Conservation (phyloP, 768 basidiomycete species). For the Scleroderma citrinum region DNA sequence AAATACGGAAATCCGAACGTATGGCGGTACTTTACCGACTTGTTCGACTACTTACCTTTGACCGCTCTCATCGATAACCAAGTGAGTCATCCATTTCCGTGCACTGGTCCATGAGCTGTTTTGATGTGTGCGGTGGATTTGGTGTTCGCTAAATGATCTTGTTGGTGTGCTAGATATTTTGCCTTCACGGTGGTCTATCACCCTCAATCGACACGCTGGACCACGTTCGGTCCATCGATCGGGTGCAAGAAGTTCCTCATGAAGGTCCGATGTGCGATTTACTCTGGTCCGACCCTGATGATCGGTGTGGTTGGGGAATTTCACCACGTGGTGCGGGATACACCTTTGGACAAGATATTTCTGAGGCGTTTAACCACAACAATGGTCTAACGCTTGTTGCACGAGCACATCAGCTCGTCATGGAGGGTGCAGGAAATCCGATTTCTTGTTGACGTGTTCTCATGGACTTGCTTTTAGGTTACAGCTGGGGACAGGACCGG, state of each 20-base stretch:
- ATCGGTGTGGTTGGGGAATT: constrained; percentile 99
- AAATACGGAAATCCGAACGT: constrained; percentile 99
- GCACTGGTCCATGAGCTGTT: background rate
- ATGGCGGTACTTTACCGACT: constrained; percentile 98
- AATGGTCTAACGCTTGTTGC: constrained; percentile 96
- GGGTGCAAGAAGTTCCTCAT: constrained; percentile 98
- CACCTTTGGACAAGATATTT: constrained; percentile 98
- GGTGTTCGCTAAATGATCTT: constrained; percentile 8
- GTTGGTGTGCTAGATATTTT: constrained; percentile 74
- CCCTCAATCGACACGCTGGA: constrained; percentile 99
- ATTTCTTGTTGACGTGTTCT: constrained; percentile 2
- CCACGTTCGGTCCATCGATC: constrained; percentile 97
- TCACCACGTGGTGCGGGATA: constrained; percentile 98
- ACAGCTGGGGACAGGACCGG: constrained; percentile 98
- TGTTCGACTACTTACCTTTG: constrained; percentile 96
- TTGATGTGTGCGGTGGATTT: background rate
- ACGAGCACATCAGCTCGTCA: constrained; percentile 90
- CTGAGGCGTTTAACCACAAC: constrained; percentile 98
- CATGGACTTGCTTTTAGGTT: constrained; percentile 40
- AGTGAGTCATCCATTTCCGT: constrained; percentile 49
- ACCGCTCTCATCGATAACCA: constrained; percentile 99
- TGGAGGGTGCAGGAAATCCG: constrained; percentile 70
- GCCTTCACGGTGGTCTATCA: constrained; percentile 94
- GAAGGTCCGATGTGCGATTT: constrained; percentile 99
- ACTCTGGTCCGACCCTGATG: constrained; percentile 99